Evolutionary conservation across 2,329 filamentous ascomycete genomes (phyloP), one percentile per base, ranked within the genome.

Genomic region (Cylindrodendrum hubeiense): DNA sequence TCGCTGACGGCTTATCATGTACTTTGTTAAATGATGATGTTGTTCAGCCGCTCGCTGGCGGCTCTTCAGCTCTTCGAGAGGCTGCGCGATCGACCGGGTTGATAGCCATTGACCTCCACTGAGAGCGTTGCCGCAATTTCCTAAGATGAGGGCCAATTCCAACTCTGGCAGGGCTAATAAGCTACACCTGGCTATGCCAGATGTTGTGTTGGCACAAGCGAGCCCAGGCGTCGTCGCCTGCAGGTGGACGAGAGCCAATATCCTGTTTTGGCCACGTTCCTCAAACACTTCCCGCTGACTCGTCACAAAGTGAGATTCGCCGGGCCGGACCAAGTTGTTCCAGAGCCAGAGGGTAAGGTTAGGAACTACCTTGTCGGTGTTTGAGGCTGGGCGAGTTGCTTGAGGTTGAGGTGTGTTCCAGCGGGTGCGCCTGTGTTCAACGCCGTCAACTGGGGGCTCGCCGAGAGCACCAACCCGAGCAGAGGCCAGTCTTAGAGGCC

Each of bases 101-200:
- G 61, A 66, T 72, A 62, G 57, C 47, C 64, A 56, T 66, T 51
- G 46, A 52, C 64, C 68, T 69, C 73, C 72, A 73, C 71, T 46
- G 57, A 64, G 52, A 68, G 43, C 54, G 28, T 67, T 55, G 60
- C 49, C 53, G 70, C 54, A 75, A 75, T 75, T 75, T 75, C 72
- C 68, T 73, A 72, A 75, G 72, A 75, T 75, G 72, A 75, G 68
- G 46, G 64, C 62, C 58, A 75, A 73, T 74, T 69, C 65, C 63
- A 71, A 50, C 49, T 65, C 30, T 28, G 51, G 44, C 57, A 69
- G 47, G 63, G 63, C 63, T 63, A 57, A 30, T 50, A 33, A 59
- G 50, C 51, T 61, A 58, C 58, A 56, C 44, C 50, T 60, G 47
- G 19, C n/a, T 47, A 26, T 47, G 28, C 28, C 30, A 67, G 57